Evolutionary conservation across 352 stramenopile genomes (phyloP).

Genomic region (Phytophthora sp.): DNA sequence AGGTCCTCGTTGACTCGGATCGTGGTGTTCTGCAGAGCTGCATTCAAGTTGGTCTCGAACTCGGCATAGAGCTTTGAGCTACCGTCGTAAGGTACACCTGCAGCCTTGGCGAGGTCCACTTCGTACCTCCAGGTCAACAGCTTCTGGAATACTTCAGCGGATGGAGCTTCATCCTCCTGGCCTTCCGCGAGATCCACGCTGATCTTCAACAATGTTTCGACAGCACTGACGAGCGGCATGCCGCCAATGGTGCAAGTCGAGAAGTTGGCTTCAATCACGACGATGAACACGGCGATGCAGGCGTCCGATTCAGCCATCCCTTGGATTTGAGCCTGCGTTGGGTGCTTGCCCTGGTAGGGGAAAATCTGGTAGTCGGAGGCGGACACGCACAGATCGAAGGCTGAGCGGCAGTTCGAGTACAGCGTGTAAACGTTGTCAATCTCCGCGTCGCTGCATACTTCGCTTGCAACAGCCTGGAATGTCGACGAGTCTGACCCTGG

Average conservation of each 20-base stretch:
- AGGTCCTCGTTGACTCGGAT: conserved; percentile 43
- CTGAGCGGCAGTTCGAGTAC: conserved; percentile 61
- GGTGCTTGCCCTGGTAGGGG: conserved; percentile 53
- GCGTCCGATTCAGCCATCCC: conserved; percentile 53
- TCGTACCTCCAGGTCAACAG: conserved; percentile 56
- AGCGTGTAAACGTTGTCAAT: conserved; percentile 55
- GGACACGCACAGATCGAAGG: conserved; percentile 62
- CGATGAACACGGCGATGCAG: conserved; percentile 62
- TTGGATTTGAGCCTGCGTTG: conserved; percentile 53
- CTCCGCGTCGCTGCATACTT: conserved; percentile 43
- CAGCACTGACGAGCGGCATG: conserved; percentile 51
- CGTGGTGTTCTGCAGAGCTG: conserved; percentile 25
- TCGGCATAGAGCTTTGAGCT: conserved; percentile 47
- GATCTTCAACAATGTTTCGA: conserved; percentile 71
- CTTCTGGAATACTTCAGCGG: conserved; percentile 36
- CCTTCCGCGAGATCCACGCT: conserved; percentile 43
- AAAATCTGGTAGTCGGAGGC: conserved; percentile 71
- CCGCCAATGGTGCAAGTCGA: conserved; percentile 57
- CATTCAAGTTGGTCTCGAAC: conserved; percentile 50
- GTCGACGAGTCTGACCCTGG: conserved; percentile 49
- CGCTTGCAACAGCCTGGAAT: conserved; percentile 49
- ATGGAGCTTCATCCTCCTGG: conserved; percentile 23
- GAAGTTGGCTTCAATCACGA: conserved; percentile 54
- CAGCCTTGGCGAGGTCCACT: conserved; percentile 52
- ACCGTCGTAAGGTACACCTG: conserved; percentile 44